Conservation (phyloP, 148 eudicot genomes). For the Mesembryanthemum crystallinum region DNA sequence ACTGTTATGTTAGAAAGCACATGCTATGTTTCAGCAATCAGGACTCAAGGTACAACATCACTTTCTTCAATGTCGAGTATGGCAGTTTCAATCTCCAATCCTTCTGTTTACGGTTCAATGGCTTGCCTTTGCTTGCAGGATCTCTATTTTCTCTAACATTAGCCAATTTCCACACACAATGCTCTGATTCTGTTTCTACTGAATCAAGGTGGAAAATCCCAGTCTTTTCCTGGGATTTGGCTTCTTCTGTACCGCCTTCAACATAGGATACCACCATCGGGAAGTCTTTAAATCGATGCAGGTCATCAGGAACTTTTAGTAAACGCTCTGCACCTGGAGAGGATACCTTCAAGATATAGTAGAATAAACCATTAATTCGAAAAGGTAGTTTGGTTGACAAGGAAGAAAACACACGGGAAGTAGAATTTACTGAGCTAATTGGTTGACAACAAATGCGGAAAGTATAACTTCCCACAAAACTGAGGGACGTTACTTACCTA, state of each 20-base stretch:
- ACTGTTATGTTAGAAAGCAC: neutral
- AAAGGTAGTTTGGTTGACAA: too few relatives aligned
- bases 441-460: too few relatives aligned
- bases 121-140: conserved; percentile 74
- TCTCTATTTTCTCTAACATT: conserved; percentile 86
- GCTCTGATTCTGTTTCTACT: conserved; percentile 51
- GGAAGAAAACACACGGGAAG: too few relatives aligned
- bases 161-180: conserved; percentile 84
- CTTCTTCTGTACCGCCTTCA: conserved; percentile 26
- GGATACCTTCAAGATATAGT: conserved; percentile 57
- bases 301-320: conserved; percentile 77
- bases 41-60: conserved; percentile 54
- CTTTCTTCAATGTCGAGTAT: conserved; percentile 48
- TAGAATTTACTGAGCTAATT: too few relatives aligned
- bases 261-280: conserved; percentile 69
- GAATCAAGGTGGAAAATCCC: conserved; percentile 69
- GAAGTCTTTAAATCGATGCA: conserved; percentile 63
- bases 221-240: conserved; percentile 44
- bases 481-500: too few relatives aligned
- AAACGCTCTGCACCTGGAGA: conserved; percentile 91
- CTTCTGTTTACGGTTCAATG: conserved; percentile 69
- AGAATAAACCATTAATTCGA: neutral
- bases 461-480: too few relatives aligned
- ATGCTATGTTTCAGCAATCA: conserved; percentile 14
- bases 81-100: conserved; percentile 84